Base-by-base conservation (phyloP, 2,329 filamentous ascomycete species). In the Elsinoe ampelina region DNA sequence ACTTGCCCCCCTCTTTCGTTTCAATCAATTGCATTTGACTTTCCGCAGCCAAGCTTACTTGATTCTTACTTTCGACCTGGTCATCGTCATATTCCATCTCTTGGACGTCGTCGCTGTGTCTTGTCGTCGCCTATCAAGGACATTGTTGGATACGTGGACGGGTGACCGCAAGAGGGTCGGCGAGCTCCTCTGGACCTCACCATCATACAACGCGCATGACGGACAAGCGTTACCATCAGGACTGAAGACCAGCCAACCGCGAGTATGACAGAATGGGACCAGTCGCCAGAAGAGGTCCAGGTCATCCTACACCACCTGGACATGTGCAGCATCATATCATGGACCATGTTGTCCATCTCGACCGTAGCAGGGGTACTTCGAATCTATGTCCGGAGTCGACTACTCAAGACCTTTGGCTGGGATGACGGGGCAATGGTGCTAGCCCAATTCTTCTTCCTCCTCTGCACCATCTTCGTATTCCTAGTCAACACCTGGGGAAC, bases 371-470 rank as follows among this genome's bases (percentile, higher is more conserved):
- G 74, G 6, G 48, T 65, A 1, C 62, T 74, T 6, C 65, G 73
- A 36, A 63, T 71, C 43, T 75, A 69, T 66, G 73, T 73, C 10
- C 67, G 73, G 38, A 66, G 65, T 1, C 64, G 62, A 32, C 60
- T 75, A 26, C 71, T 72, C 35, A 63, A 66, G 13, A 71, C 64
- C 43, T 72, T 74, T 57, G 73, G 74, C 2, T 73, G 71, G 69
- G 74, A 77, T 57, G 74, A 77, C 61, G 64, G 62, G 12, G 64
- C 67, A 1, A 72, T 75, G 65, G 59, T 74, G 3, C 10, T 56
- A 3, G 54, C 54, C 8, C 54, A 56, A 35, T 38, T 52, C 34
- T 52, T 52, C 48, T 52, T 52, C 34, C 19, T 38, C n/a, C 26
- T 26, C 15, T 52, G 48, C 48, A 34, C 38, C n/a, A 38, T 52